Evolutionary conservation across 805 yeast genomes (phyloP).

Genomic region (Osmozyma mogii): DNA sequence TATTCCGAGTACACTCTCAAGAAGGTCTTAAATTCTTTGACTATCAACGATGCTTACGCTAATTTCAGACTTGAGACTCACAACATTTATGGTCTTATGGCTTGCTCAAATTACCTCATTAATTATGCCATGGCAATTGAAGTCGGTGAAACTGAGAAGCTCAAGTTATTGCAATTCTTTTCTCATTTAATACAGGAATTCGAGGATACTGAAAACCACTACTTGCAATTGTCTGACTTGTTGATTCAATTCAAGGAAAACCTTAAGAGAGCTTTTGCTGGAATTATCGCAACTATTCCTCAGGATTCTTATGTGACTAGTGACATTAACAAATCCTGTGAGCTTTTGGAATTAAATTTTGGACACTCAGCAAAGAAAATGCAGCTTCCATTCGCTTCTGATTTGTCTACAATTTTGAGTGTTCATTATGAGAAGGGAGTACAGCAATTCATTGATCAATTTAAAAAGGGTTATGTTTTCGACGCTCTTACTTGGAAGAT

Average conservation of each 20-base stretch:
- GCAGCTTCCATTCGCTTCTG: conserved; percentile 10
- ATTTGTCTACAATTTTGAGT: conserved; percentile 22
- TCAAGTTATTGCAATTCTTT: conserved; percentile 21
- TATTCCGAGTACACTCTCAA: conserved; percentile 11
- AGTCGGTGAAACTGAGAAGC: conserved; percentile 4
- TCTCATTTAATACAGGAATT: conserved; percentile 26
- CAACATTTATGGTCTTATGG: conserved; percentile 25
- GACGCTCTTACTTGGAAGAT: conserved; percentile 23
- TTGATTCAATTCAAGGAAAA: conserved; percentile 13
- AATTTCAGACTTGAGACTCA: conserved; percentile 19
- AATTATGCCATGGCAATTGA: conserved; percentile 5
- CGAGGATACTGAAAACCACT: conserved; percentile 33
- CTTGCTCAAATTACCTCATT: conserved; percentile 17
- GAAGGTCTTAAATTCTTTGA: conserved; percentile 21
- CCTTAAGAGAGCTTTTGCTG: conserved; percentile 12
- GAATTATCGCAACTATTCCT: conserved; percentile 3
- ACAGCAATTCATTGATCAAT: conserved; percentile 18
- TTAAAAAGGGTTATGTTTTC: conserved; percentile 26
- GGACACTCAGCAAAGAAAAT: background rate
- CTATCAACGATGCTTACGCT: conserved; percentile 20
- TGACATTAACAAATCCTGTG: conserved; percentile 10
- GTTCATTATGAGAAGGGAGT: conserved; percentile 20
- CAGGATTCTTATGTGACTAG: conserved; percentile 3
- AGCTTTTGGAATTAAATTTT: conserved; percentile 3
- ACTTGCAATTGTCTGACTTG: conserved; percentile 21